A percentile compares a stretch with the other conserved stretches of the same genome.
phyloP scores from a whole-genome alignment of 2,329 filamentous ascomycete species.

The Pseudocercospora musae region DNA sequence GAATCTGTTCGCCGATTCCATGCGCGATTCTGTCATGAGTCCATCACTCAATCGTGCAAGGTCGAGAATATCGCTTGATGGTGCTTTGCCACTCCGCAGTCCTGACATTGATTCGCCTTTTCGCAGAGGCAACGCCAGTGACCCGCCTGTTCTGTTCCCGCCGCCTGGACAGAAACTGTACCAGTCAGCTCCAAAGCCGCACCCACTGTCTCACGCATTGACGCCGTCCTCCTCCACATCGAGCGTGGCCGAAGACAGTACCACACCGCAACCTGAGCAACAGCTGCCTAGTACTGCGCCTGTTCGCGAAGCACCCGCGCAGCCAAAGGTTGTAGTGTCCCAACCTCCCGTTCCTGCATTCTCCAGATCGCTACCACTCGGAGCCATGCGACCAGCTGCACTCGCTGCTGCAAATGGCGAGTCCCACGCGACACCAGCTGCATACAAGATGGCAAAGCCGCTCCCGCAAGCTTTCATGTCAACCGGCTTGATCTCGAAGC shows the following conservation, averaged over 20 bases:
- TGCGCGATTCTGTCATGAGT: slow-evolving; percentile 26
- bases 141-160: slow-evolving; percentile 50
- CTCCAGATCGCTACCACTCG: slow-evolving; percentile 72
- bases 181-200: slow-evolving; percentile 52
- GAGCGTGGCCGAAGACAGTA: slow-evolving; percentile 66
- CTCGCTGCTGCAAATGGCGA: slow-evolving; percentile 40
- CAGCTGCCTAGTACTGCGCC: slow-evolving; percentile 37
- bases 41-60: slow-evolving; percentile 37
- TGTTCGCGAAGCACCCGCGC: background rate
- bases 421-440: slow-evolving; percentile 69
- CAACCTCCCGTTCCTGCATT: slow-evolving; percentile 57
- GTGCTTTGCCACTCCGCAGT: slow-evolving; percentile 64
- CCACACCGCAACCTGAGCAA: slow-evolving; percentile 14
- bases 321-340: slow-evolving; percentile 41
- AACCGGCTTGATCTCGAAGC: slow-evolving; percentile 90
- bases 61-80: slow-evolving; percentile 74
- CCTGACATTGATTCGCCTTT: slow-evolving; percentile 65
- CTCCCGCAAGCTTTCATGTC: slow-evolving; percentile 86
- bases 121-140: slow-evolving; percentile 58
- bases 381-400: slow-evolving; percentile 54
- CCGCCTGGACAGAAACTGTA: slow-evolving; percentile 32
- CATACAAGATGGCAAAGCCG: slow-evolving; percentile 73
- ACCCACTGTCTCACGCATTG: slow-evolving; percentile 81
- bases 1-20: slow-evolving; percentile 38
- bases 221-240: slow-evolving; percentile 84